A percentile compares a stretch with the other conserved stretches of the same genome.
Evolutionary conservation across 176 grass and related monocot species (phyloP).

Genomic region (Oryza glaberrima): DNA sequence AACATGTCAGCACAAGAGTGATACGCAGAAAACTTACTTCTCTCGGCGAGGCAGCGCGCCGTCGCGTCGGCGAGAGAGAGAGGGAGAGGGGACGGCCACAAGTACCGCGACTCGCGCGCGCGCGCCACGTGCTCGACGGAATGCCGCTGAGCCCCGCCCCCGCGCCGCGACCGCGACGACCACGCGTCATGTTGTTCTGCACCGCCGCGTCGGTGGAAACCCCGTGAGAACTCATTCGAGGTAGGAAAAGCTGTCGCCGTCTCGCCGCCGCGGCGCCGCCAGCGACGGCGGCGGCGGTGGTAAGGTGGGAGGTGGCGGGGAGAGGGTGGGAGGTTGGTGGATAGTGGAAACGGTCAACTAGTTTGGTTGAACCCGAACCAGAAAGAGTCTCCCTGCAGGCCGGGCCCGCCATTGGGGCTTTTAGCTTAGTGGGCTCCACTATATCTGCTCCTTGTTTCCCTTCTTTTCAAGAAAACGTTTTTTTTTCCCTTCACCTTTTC

Average conservation of each 20-base stretch:
- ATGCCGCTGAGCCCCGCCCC: neutral
- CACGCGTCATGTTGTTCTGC: neutral
- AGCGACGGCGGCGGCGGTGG: neutral
- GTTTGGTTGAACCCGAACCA: neutral
- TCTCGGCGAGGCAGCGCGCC: neutral
- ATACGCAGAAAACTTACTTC: neutral
- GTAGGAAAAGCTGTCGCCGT: neutral
- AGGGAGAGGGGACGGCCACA: neutral
- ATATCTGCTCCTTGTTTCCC: neutral
- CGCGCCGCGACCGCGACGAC: neutral
- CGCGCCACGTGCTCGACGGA: slow-evolving; percentile 26
- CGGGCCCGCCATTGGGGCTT: no score
- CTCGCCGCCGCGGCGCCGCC: neutral
- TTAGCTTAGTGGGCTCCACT: neutral
- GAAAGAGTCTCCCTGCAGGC: neutral
- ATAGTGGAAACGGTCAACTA: neutral
- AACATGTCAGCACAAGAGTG: neutral
- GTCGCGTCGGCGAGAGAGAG: neutral
- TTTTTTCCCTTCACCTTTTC: no score
- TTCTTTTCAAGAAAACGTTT: no score
- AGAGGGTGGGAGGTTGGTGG: no score
- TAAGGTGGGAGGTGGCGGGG: neutral
- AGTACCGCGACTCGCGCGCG: neutral
- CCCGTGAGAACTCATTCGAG: neutral
- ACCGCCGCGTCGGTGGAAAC: neutral